Conservation (phyloP, 306 rosid species). For the Begonia loranthoides region DNA sequence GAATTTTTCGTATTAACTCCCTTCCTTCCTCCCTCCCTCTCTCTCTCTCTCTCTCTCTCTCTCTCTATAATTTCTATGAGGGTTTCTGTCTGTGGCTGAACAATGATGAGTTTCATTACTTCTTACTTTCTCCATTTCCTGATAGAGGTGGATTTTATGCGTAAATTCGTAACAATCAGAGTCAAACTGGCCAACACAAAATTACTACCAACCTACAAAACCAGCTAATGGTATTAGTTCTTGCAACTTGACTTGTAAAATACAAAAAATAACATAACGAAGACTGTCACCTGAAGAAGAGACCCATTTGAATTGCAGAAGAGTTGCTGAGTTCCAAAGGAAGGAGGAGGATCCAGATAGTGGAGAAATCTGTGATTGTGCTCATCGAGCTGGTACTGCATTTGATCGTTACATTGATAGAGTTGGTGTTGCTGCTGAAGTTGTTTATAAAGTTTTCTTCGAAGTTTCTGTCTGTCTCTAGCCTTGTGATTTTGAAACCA, state of each 20-base stretch:
- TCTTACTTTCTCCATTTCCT: too few species aligned
- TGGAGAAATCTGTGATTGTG: not conserved
- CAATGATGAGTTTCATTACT: too few species aligned
- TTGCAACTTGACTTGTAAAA: too few species aligned
- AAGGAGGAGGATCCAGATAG: not conserved
- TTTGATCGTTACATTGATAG: not conserved
- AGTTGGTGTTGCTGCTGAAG: slow-evolving; percentile 27
- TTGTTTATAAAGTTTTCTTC: slow-evolving; percentile 69
- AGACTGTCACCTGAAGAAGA: slow-evolving; percentile 1
- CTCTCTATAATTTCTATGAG: too few species aligned
- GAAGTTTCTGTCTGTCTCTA: slow-evolving; percentile 73
- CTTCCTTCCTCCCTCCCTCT: not conserved
- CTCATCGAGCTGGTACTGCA: not conserved
- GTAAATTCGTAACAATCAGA: not conserved
- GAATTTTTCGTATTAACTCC: not conserved
- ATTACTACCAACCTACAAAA: too few species aligned
- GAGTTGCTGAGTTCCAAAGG: not conserved
- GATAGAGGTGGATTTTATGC: not conserved
- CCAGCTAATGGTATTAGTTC: too few species aligned
- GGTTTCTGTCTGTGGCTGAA: too few species aligned
- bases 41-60: too few species aligned
- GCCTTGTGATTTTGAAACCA: slow-evolving; percentile 99
- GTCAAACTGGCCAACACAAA: too few species aligned
- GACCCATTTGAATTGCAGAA: slow-evolving; percentile 1
- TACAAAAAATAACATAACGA: not conserved